Conservation (phyloP, 2,329 filamentous ascomycete genomes). For the Colletotrichum spaethianum region DNA sequence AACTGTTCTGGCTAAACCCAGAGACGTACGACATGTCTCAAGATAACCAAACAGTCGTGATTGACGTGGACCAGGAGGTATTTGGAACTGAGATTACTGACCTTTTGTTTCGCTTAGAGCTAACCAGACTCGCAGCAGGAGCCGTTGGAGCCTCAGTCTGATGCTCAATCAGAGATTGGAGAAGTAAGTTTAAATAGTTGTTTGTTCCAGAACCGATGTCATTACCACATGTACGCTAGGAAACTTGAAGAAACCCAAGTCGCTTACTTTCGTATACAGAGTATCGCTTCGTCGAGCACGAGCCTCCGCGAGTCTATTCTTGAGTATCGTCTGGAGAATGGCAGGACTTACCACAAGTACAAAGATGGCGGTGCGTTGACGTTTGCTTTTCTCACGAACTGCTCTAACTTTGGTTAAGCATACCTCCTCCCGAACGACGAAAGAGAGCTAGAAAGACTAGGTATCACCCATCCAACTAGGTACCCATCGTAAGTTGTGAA, state of each 20-base stretch:
- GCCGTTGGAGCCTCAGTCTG: background rate
- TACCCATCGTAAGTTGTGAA: background rate
- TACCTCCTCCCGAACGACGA: constrained; percentile 33
- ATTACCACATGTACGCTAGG: background rate
- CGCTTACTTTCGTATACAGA: background rate
- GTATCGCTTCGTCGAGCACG: constrained; percentile 5
- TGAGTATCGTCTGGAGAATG: constrained; percentile 10
- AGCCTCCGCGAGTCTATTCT: constrained; percentile 15
- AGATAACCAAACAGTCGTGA: background rate
- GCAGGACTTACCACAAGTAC: constrained; percentile 5
- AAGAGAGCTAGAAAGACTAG: constrained; percentile 21
- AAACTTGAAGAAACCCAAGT: too few species aligned
- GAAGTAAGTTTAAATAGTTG: background rate
- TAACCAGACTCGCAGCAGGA: background rate
- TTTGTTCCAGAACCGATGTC: background rate
- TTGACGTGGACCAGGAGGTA: background rate
- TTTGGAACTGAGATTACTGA: too few species aligned
- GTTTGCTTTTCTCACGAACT: constrained; percentile 46
- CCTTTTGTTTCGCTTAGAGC: background rate
- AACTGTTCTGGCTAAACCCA: background rate
- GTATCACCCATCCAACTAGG: background rate
- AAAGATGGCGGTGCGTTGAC: constrained; percentile 43
- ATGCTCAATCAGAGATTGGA: background rate
- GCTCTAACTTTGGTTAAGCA: background rate
- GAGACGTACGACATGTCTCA: background rate